These are phyloP conservation scores for Lumnitzera racemosa DNA, from an alignment of 345 rosid genomes.

Conservation along the genomic window DNA sequence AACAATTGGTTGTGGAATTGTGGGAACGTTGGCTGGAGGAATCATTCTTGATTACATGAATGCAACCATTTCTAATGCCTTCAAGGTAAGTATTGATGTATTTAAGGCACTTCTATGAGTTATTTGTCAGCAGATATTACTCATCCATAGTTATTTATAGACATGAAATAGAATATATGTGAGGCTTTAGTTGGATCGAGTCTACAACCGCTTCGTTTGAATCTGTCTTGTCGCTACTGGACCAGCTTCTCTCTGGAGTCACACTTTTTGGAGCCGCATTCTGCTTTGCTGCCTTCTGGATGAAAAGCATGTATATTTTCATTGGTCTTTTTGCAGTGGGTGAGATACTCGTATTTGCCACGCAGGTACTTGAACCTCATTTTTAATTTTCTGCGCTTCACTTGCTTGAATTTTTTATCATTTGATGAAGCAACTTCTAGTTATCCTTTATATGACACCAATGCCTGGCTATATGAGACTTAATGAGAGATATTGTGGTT, in stretches of 20 bases:
- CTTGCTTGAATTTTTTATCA: not conserved
- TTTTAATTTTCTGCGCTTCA: not conserved
- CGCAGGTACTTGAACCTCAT: conserved; percentile 53
- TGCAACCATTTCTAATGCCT: conserved; percentile 79
- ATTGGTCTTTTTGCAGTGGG: conserved; percentile 71
- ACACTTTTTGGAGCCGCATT: conserved; percentile 73
- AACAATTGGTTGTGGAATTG: conserved; percentile 75
- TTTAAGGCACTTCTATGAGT: not conserved
- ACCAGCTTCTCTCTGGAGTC: conserved; percentile 71
- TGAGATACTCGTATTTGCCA: conserved; percentile 83
- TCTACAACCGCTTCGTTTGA: no score
- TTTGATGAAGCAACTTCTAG: no score
- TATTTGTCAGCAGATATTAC: no score
- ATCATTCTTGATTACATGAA: conserved; percentile 56
- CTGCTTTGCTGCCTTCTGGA: conserved; percentile 80
- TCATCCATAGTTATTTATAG: no score
- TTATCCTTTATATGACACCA: no score
- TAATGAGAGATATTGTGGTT: no score
- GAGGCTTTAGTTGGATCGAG: no score
- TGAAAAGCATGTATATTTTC: conserved; percentile 66
- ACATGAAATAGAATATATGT: no score
- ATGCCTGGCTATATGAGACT: no score
- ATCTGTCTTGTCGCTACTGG: no score
- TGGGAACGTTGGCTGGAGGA: conserved; percentile 87
- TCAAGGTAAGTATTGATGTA: conserved; percentile 48